These are phyloP conservation scores for Cutaneotrichosporon sp. DNA, from an alignment of 1,284 basidiomycete species.

Conservation along the genomic window DNA sequence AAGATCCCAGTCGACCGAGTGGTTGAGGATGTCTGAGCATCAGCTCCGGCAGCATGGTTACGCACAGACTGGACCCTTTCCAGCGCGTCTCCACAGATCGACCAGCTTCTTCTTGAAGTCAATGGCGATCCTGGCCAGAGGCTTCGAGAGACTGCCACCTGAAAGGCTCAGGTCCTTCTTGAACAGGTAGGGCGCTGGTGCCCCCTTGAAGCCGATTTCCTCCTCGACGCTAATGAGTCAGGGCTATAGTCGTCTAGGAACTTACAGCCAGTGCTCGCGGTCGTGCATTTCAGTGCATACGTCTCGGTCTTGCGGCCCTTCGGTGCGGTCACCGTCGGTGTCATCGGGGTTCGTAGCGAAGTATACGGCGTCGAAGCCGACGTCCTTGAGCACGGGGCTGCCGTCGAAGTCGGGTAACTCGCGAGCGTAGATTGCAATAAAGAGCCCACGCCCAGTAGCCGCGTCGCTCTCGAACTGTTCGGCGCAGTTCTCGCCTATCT, in stretches of 20 bases:
- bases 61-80: constrained; percentile 39
- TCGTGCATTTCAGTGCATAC: constrained; percentile 35
- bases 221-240: constrained; percentile 31
- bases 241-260: neutral
- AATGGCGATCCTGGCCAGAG: constrained; percentile 20
- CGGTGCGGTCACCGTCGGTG: neutral
- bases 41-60: neutral
- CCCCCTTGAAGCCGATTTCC: constrained; percentile 3
- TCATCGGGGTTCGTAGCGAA: constrained; percentile 15
- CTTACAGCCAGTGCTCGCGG: constrained; percentile 47
- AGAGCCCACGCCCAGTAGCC: constrained; percentile 38
- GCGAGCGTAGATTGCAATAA: constrained; percentile 41
- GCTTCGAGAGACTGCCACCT: constrained; percentile 13
- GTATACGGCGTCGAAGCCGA: constrained; percentile 27
- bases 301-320: too few relatives aligned
- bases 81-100: constrained; percentile 35
- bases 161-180: constrained; percentile 31
- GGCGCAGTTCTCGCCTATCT: neutral
- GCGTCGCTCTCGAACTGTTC: neutral
- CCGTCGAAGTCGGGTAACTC: neutral
- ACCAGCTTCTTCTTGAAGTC: constrained; percentile 32
- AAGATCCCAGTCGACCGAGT: constrained; percentile 32
- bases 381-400: constrained; percentile 11
- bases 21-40: constrained; percentile 35
- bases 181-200: constrained; percentile 27